phyloP scores from a whole-genome alignment of 1,139 yeast species.

The Ogataea hybrid region DNA sequence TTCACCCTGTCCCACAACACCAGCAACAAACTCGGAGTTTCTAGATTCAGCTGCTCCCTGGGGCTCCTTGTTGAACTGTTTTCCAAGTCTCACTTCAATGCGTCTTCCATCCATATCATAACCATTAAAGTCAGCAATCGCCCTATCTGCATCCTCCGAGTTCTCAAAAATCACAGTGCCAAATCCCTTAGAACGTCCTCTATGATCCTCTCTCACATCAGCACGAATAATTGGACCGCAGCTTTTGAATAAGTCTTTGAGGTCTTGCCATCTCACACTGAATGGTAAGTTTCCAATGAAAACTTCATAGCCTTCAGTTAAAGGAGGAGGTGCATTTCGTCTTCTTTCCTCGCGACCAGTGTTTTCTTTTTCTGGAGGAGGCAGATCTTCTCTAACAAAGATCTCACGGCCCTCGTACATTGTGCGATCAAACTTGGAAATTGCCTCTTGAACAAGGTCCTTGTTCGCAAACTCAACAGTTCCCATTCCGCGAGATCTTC shows the following conservation, averaged over 20 bases:
- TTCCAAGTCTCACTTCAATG: conserved; percentile 70
- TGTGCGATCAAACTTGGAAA: conserved; percentile 65
- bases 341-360: conserved; percentile 18
- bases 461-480: conserved; percentile 79
- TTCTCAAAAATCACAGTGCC: conserved; percentile 71
- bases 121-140: conserved; percentile 65
- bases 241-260: conserved; percentile 79
- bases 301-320: conserved; percentile 58
- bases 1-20: conserved; percentile 65
- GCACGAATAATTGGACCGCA: conserved; percentile 79
- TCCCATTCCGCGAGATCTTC: conserved; percentile 89
- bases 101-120: conserved; percentile 66
- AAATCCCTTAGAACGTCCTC: conserved; percentile 82
- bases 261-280: conserved; percentile 76
- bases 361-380: conserved; percentile 55
- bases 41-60: conserved; percentile 23
- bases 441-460: conserved; percentile 74
- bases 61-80: conserved; percentile 24
- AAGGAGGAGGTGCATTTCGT: conserved; percentile 20
- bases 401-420: conserved; percentile 75
- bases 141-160: conserved; percentile 59
- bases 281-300: conserved; percentile 85
- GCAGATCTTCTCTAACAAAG: conserved; percentile 86
- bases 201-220: conserved; percentile 65
- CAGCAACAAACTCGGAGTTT: conserved; percentile 59